Conservation (phyloP, 192 early-diverging fungal genomes). For the Umbelopsis sp. region DNA sequence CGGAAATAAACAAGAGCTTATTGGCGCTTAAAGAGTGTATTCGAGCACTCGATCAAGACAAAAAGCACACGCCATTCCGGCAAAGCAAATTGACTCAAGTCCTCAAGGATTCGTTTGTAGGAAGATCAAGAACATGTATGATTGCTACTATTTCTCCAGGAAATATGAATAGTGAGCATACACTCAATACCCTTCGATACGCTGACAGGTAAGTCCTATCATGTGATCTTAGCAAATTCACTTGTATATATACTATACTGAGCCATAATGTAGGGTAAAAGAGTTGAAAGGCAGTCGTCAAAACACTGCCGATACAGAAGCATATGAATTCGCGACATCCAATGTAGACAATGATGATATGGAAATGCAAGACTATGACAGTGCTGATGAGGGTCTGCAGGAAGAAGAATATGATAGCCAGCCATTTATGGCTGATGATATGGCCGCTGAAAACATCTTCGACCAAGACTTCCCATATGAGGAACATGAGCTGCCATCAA, state of each 20-base stretch:
- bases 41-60: conserved; percentile 91
- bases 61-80: conserved; percentile 95
- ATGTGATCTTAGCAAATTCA: too few species aligned
- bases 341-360: background rate
- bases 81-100: conserved; percentile 97
- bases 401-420: conserved; percentile 11
- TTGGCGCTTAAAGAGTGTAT: conserved; percentile 98
- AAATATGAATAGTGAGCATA: conserved; percentile 89
- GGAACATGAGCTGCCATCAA: conserved; percentile 1
- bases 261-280: conserved; percentile 53
- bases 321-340: background rate
- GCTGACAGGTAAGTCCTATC: conserved; percentile 69
- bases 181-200: conserved; percentile 92
- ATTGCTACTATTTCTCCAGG: conserved; percentile 96
- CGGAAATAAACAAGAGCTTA: conserved; percentile 98
- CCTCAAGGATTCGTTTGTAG: conserved; percentile 95
- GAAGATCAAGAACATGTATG: conserved; percentile 95
- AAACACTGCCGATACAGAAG: background rate
- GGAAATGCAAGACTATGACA: conserved; percentile 10
- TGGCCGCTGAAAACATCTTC: conserved; percentile 25
- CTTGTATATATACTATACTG: conserved; percentile 77
- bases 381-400: background rate
- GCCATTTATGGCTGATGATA: conserved; percentile 7
- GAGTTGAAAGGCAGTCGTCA: conserved; percentile 1
- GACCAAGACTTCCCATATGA: conserved; percentile 27